phyloP scores from a whole-genome alignment of 768 basidiomycete species.

The Amanita inopinata region DNA sequence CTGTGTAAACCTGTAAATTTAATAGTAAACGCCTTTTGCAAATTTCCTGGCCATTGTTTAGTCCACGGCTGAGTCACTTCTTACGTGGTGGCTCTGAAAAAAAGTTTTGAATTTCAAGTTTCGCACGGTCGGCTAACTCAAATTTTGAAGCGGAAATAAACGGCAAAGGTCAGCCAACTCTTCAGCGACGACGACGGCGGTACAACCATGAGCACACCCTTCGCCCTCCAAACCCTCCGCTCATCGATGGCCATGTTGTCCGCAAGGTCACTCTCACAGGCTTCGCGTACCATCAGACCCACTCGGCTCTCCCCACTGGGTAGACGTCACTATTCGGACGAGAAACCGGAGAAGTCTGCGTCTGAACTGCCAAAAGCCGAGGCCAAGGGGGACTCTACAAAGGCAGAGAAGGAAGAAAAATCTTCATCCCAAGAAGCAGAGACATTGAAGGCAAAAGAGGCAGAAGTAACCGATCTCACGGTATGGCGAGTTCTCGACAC shows the following conservation, averaged over 20 bases:
- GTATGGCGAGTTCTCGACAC: slow-evolving; percentile 32
- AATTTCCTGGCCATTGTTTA: too few species aligned
- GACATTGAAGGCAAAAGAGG: slow-evolving; percentile 75
- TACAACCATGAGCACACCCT: slow-evolving; percentile 40
- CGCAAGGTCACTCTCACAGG: slow-evolving; percentile 28
- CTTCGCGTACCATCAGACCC: slow-evolving; percentile 23
- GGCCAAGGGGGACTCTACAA: slow-evolving; percentile 16
- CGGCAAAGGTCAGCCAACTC: slow-evolving; percentile 8
- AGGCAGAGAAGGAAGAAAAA: slow-evolving; percentile 20
- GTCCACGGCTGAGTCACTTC: too few species aligned
- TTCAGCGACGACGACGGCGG: slow-evolving; percentile 8
- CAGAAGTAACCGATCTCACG: slow-evolving; percentile 74
- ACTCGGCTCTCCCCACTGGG: slow-evolving; percentile 19
- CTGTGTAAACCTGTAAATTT: too few species aligned
- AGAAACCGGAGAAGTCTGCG: slow-evolving; percentile 29
- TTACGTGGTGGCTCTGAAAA: neutral
- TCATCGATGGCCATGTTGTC: slow-evolving; percentile 52
- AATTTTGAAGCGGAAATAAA: slow-evolving; percentile 14
- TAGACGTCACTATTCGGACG: slow-evolving; percentile 52
- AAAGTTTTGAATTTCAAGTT: neutral
- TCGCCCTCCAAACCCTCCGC: slow-evolving; percentile 44
- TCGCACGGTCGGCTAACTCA: slow-evolving; percentile 1
- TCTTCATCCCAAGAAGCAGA: slow-evolving; percentile 24
- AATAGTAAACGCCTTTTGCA: too few species aligned
- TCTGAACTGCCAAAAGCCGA: slow-evolving; percentile 19